These are phyloP conservation scores for Diplodia corticola DNA, from an alignment of 2,329 filamentous ascomycete species.

Conservation along the genomic window DNA sequence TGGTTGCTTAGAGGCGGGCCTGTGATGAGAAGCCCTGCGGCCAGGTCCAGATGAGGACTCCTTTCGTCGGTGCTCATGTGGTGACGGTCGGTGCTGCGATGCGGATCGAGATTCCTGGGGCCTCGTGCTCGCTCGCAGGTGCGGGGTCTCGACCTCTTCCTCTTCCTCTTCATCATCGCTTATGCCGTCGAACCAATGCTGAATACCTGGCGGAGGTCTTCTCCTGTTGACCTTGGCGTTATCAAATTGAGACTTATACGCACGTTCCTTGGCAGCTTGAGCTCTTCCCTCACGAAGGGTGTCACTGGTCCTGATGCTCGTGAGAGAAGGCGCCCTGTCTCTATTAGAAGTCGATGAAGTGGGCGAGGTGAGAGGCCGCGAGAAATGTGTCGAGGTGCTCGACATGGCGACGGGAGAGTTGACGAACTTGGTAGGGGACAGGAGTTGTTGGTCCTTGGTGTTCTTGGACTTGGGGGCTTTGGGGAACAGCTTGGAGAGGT, in stretches of 20 bases:
- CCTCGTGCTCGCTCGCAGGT: background rate
- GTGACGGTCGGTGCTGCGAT: background rate
- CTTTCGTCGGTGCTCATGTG: background rate
- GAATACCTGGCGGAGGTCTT: slow-evolving; percentile 49
- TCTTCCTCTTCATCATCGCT: slow-evolving; percentile 43
- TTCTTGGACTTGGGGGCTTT: slow-evolving; percentile 34
- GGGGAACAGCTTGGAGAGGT: slow-evolving; percentile 46
- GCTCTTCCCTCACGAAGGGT: slow-evolving; percentile 23
- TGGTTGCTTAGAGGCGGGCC: background rate
- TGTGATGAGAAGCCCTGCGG: background rate
- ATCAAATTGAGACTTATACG: slow-evolving; percentile 35
- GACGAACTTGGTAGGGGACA: slow-evolving; percentile 43
- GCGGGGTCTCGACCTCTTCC: slow-evolving; percentile 24
- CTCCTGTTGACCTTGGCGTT: slow-evolving; percentile 50
- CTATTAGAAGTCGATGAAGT: background rate
- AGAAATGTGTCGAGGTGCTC: slow-evolving; percentile 39
- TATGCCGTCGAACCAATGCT: slow-evolving; percentile 54
- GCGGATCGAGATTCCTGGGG: background rate
- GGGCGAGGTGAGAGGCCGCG: slow-evolving; percentile 32
- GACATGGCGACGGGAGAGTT: slow-evolving; percentile 44
- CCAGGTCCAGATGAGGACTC: background rate
- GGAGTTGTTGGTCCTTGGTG: slow-evolving; percentile 28
- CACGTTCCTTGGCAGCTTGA: slow-evolving; percentile 20
- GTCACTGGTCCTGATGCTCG: slow-evolving; percentile 29
- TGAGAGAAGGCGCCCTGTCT: slow-evolving; percentile 30